Conservation (phyloP, 306 rosid species). For the Ochetophila trinervis region DNA sequence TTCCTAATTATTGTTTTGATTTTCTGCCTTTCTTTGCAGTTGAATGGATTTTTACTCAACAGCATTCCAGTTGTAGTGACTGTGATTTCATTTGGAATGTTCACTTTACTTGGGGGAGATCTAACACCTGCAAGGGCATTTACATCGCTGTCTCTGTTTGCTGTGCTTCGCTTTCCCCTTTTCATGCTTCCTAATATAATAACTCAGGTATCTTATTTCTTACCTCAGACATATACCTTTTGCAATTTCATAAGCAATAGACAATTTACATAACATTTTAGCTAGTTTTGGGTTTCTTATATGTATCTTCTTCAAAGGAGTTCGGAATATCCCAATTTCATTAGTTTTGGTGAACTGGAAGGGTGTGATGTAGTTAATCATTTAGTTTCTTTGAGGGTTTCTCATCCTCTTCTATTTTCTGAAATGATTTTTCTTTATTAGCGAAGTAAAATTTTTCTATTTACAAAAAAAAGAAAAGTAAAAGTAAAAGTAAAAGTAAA, state of each 20-base stretch:
- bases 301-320: too few relatives aligned
- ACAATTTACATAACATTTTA: neutral
- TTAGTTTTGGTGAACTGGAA: too few relatives aligned
- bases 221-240: neutral
- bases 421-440: too few relatives aligned
- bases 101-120: constrained; percentile 88
- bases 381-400: too few relatives aligned
- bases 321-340: too few relatives aligned
- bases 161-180: constrained; percentile 96
- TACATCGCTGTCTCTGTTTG: constrained; percentile 88
- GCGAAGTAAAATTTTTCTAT: too few relatives aligned
- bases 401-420: too few relatives aligned
- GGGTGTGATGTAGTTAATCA: too few relatives aligned
- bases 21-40: constrained; percentile 56
- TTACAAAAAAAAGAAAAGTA: too few relatives aligned
- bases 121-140: constrained; percentile 95
- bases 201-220: constrained; percentile 64
- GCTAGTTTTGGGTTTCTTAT: neutral
- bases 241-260: neutral
- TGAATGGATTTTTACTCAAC: constrained; percentile 70
- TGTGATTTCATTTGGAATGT: constrained; percentile 90
- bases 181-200: constrained; percentile 96
- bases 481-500: too few relatives aligned
- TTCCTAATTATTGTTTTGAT: constrained; percentile 14
- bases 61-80: constrained; percentile 92